Percentiles rank a stretch among this genome's conserved stretches.
Conservation (phyloP, 2,329 filamentous ascomycete genomes). For the Penicillium oxalicum region DNA sequence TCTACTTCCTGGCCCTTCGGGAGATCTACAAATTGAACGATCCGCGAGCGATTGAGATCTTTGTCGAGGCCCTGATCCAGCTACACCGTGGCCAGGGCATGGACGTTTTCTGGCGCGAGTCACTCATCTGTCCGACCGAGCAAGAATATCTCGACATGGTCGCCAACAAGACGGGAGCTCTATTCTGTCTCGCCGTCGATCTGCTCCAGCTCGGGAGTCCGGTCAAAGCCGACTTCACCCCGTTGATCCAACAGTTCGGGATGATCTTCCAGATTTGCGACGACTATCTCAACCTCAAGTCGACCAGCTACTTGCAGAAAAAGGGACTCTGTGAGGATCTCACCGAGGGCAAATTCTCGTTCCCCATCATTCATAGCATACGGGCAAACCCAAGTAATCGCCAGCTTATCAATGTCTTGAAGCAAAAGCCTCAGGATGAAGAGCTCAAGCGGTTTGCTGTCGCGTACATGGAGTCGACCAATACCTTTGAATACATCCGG, state of each 20-base stretch:
- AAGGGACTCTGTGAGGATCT: slow-evolving; percentile 94
- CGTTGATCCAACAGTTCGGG: slow-evolving; percentile 64
- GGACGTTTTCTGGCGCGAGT: slow-evolving; percentile 46
- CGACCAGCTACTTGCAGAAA: slow-evolving; percentile 68
- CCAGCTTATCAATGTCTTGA: slow-evolving; percentile 84
- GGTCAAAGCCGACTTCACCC: slow-evolving; percentile 36
- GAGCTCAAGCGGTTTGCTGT: slow-evolving; percentile 90
- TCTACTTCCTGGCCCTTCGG: slow-evolving; percentile 42
- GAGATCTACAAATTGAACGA: slow-evolving; percentile 38
- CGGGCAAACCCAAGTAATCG: slow-evolving; percentile 54
- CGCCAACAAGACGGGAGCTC: slow-evolving; percentile 44
- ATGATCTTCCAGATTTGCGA: slow-evolving; percentile 45
- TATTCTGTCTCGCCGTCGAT: slow-evolving; percentile 43
- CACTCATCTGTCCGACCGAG: slow-evolving; percentile 41
- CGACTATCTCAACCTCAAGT: slow-evolving; percentile 84
- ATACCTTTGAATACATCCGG: not conserved
- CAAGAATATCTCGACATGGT: slow-evolving; percentile 47
- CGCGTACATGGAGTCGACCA: slow-evolving; percentile 67
- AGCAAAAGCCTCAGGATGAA: slow-evolving; percentile 78
- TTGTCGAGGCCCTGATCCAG: slow-evolving; percentile 42
- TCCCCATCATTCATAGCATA: slow-evolving; percentile 91
- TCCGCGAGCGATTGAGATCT: slow-evolving; percentile 39
- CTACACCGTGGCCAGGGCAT: slow-evolving; percentile 45
- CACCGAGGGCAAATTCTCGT: slow-evolving; percentile 95
- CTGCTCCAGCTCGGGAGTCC: slow-evolving; percentile 42